These are phyloP conservation scores for Chlamydomonas reinhardtii DNA, from an alignment of 163 green algal species.

Conservation along the genomic window DNA sequence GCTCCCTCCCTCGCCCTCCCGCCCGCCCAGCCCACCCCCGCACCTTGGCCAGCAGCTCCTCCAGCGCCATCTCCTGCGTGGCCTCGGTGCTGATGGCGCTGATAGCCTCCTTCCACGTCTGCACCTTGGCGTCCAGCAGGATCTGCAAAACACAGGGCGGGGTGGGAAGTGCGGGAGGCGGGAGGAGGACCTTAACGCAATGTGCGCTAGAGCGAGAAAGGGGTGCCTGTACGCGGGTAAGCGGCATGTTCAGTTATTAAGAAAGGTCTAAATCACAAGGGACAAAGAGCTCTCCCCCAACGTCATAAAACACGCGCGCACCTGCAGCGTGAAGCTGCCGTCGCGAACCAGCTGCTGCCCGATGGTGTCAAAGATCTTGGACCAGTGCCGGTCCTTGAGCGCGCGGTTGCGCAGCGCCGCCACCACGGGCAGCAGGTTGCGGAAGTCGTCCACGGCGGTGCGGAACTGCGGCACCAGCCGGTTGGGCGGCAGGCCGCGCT, in stretches of 20 bases:
- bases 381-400: constrained; percentile 82
- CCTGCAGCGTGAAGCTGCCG: constrained; percentile 76
- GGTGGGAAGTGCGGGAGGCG: too few species aligned
- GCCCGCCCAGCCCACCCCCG: too few species aligned
- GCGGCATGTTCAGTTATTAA: too few species aligned
- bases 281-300: too few species aligned
- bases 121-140: constrained; percentile 79
- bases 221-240: too few species aligned
- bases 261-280: too few species aligned
- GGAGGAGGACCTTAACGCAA: too few species aligned
- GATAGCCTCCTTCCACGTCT: constrained; percentile 71
- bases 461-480: constrained; percentile 75
- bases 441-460: constrained; percentile 71
- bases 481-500: constrained; percentile 81
- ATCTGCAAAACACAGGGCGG: constrained; percentile 44
- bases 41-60: constrained; percentile 85
- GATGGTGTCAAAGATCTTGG: constrained; percentile 74
- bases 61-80: constrained; percentile 81
- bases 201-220: too few species aligned
- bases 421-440: constrained; percentile 65
- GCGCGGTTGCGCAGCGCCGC: constrained; percentile 74
- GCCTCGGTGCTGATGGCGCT: constrained; percentile 80
- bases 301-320: too few species aligned
- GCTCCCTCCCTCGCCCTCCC: too few species aligned
- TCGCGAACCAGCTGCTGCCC: constrained; percentile 51